A percentile compares a stretch with the other conserved stretches of the same genome.
Conservation (phyloP, 2,329 filamentous ascomycete genomes). For the Pyrenophora tritici-repentis region DNA sequence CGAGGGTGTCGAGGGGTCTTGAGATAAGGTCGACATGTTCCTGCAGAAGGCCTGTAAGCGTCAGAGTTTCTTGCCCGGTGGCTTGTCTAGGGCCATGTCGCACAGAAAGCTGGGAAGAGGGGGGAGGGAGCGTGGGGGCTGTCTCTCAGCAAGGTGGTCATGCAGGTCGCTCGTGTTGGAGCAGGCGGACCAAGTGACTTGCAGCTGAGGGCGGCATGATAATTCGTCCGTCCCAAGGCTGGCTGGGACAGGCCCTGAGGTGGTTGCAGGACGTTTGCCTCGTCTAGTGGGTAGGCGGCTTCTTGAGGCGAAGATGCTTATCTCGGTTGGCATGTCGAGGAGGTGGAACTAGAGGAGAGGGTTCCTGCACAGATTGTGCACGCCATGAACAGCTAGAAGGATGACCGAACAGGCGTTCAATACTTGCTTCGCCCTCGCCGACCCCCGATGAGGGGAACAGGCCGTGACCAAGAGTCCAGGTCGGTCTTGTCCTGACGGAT, state of each 20-base stretch:
- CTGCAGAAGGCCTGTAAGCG: slow-evolving; percentile 17
- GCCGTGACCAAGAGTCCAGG: slow-evolving; percentile 25
- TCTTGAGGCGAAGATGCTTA: slow-evolving; percentile 25
- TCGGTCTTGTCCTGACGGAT: slow-evolving; percentile 25
- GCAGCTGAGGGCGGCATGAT: slow-evolving; percentile 19
- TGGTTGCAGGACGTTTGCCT: slow-evolving; percentile 23
- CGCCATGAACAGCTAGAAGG: slow-evolving; percentile 22
- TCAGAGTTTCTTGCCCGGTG: slow-evolving; percentile 17
- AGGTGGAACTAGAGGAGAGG: background rate
- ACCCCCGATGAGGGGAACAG: slow-evolving; percentile 15
- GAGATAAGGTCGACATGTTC: slow-evolving; percentile 18
- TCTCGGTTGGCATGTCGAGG: slow-evolving; percentile 30
- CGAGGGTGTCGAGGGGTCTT: slow-evolving; percentile 2
- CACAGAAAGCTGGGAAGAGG: slow-evolving; percentile 25
- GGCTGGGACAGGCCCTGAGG: slow-evolving; percentile 4
- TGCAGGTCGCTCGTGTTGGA: slow-evolving; percentile 17
- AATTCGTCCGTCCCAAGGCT: slow-evolving; percentile 14
- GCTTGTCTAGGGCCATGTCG: slow-evolving; percentile 12
- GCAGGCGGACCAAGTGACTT: slow-evolving; percentile 33
- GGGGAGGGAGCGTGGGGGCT: slow-evolving; percentile 40
- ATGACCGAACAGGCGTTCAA: slow-evolving; percentile 37
- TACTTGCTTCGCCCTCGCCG: slow-evolving; percentile 31
- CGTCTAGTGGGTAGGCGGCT: slow-evolving; percentile 21
- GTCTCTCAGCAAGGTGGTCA: slow-evolving; percentile 14
- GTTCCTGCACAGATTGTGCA: slow-evolving; percentile 16